Evolutionary conservation across 2,329 filamentous ascomycete species (phyloP), one percentile per base, ranked within the genome.

Genomic region (Graphilbum sp.): DNA sequence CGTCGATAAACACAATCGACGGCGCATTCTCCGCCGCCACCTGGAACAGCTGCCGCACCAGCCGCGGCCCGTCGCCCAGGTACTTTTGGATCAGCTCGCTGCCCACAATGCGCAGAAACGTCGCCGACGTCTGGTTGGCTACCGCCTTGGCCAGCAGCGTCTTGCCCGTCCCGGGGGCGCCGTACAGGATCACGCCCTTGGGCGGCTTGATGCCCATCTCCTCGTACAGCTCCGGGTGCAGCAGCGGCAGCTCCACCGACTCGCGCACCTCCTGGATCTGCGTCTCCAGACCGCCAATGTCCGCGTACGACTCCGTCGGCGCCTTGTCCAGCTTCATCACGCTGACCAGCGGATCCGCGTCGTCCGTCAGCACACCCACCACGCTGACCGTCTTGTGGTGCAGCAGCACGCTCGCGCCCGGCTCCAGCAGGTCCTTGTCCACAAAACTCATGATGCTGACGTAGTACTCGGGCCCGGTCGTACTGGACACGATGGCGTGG

Each of bases 361-460:
- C 90, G 50, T 98, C 90, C 2, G 88, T 96, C 50, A 98, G 65
- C 17, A 98, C 90, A 58, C 92, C 90, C 23, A 98, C 90, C 33
- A 98, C 93, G 32, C 88, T 95, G 37, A 96, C 88, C 38, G 83
- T 92, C 66, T 98, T 98, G 61, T 98, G 90, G 54, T 98, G 90
- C 42, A 98, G 67, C 35, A 98, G 66, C 35, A 98, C 90, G 51
- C 86, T 95, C 16, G 90, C 86, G 43, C 92, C 92, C 2, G 90
- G 90, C 61, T 98, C 90, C 32, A 98, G 71, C 4, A 98, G 74
- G 53, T 98, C 90, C 63, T 98, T 98, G 68, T 98, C 90, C 47
- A 98, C 90, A 53, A 98, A 98, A 39, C 88, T 95, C 90, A 96
- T 96, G 71, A 98, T 98, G 50, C 87, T 95, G 48, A 98, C 90